Percentiles rank a stretch among this genome's conserved stretches.
Evolutionary conservation across 2,329 filamentous ascomycete species (phyloP).

Genomic region (Drechslerella stenobrocha): DNA sequence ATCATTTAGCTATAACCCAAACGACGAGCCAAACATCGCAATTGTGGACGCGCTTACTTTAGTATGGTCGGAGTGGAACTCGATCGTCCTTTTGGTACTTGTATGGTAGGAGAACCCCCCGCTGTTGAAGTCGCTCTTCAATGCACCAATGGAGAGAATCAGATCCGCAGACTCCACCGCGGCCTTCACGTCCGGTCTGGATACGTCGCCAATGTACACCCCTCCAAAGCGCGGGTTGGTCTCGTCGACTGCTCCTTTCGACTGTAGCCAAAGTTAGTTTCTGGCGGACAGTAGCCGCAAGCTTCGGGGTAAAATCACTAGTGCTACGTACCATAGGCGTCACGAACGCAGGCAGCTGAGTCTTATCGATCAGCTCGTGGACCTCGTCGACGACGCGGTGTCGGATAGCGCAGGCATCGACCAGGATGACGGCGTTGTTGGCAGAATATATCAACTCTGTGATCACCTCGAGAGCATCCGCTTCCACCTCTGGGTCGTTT

Average conservation of each 20-base stretch:
- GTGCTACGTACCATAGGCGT: slow-evolving; percentile 71
- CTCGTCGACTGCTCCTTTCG: slow-evolving; percentile 78
- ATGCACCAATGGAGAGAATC: slow-evolving; percentile 69
- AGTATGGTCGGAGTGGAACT: slow-evolving; percentile 75
- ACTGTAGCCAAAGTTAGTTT: slow-evolving; percentile 8
- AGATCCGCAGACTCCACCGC: slow-evolving; percentile 71
- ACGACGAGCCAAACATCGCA: neutral
- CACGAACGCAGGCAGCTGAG: slow-evolving; percentile 78
- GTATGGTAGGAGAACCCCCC: slow-evolving; percentile 80
- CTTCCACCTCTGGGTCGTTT: slow-evolving; percentile 72
- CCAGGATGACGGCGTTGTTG: slow-evolving; percentile 74
- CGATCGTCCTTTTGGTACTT: slow-evolving; percentile 74
- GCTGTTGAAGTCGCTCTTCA: slow-evolving; percentile 80
- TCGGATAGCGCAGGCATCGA: slow-evolving; percentile 80
- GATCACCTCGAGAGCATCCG: slow-evolving; percentile 80
- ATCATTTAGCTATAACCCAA: slow-evolving; percentile 15
- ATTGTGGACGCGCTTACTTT: slow-evolving; percentile 56
- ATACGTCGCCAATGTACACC: slow-evolving; percentile 80
- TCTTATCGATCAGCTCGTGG: slow-evolving; percentile 71
- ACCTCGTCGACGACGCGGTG: slow-evolving; percentile 74
- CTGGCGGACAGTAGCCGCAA: neutral
- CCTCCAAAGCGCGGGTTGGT: slow-evolving; percentile 74
- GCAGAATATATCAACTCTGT: slow-evolving; percentile 72
- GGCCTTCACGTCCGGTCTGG: slow-evolving; percentile 66
- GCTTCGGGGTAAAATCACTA: neutral